Evolutionary conservation across 495 filamentous ascomycete species (phyloP), one percentile per base, ranked within the genome.

Genomic region (Xylaria acuta): DNA sequence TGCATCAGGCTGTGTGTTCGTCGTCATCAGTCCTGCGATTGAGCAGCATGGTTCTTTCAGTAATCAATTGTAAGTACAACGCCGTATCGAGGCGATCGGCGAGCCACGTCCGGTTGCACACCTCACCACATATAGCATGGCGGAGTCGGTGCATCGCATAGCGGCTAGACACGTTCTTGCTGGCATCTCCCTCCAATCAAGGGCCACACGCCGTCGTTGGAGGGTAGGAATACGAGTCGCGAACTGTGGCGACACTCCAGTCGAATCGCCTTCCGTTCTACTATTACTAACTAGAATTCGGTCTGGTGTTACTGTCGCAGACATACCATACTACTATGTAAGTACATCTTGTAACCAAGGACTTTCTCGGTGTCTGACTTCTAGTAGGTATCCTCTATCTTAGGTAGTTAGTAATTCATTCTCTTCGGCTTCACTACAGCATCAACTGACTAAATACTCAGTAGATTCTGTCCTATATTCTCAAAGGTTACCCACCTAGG

Each of bases 181-280:
- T 41, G 14, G 14, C 59, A 25, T 7, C 59, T 27, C 18, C n/a
- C 36, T 47, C 62, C 16, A 47, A 43, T 34, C 62, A 45, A 47
- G 22, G 22, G 18, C 38, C 30, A 38, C 7, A 11, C 30, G 30
- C 49, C 22, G 34, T 22, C 9, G 67, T 70, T 49, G 67, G 38
- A 62, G 67, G 54, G 40, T 38, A 49, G 25, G 34, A 70, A 70
- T 70, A 70, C 67, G 67, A 70, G 67, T 51, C 49, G 40, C 41
- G 40, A 47, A 36, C 9, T 56, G 54, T 41, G 38, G 60, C 60
- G 38, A 43, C 2, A 22, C 60, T 47, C 67, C 54, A 63, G 49
- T 62, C 40, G 40, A 51, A 27, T 25, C 38, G 51, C 14, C 25
- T 47, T 12, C 22, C 30, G 38, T 45, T 45, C 67, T 53, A 43